phyloP scores from a whole-genome alignment of 352 stramenopile species.

The Phytopythium chamaehyphon region DNA sequence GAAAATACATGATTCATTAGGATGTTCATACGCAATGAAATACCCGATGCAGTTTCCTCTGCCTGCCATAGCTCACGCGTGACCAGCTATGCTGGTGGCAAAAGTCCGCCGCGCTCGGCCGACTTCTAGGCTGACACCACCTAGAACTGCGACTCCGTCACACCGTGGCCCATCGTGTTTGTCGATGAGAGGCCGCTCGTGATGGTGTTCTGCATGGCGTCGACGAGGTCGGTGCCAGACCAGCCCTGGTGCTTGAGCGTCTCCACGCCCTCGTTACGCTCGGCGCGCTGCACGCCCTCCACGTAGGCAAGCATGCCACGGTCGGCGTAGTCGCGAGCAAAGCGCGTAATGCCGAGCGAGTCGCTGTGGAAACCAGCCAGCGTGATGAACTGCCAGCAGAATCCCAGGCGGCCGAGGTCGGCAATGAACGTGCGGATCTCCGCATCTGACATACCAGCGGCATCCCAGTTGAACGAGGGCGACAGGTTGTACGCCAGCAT shows the following conservation, averaged over 20 bases:
- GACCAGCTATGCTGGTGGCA: too few species aligned
- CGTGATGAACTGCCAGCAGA: slow-evolving; percentile 99
- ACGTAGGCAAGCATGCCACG: slow-evolving; percentile 95
- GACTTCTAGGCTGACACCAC: background rate
- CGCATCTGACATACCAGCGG: slow-evolving; percentile 92
- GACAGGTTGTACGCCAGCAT: slow-evolving; percentile 99
- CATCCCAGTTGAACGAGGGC: slow-evolving; percentile 99
- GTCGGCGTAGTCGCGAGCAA: slow-evolving; percentile 90
- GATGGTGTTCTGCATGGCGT: slow-evolving; percentile 95
- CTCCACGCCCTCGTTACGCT: slow-evolving; percentile 93
- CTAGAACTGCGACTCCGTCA: slow-evolving; percentile 97
- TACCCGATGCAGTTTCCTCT: too few species aligned
- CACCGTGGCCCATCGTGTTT: slow-evolving; percentile 96
- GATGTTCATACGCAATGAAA: too few species aligned
- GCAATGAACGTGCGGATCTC: slow-evolving; percentile 95
- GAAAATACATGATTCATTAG: too few species aligned
- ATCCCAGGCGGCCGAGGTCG: slow-evolving; percentile 94
- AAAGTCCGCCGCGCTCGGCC: too few species aligned
- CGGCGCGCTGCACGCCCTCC: slow-evolving; percentile 94
- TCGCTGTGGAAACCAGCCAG: slow-evolving; percentile 98
- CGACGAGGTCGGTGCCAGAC: slow-evolving; percentile 96
- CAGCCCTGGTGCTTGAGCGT: slow-evolving; percentile 98
- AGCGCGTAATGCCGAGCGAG: slow-evolving; percentile 94
- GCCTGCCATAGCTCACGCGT: too few species aligned
- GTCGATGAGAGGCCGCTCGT: slow-evolving; percentile 95